Percentiles rank a stretch among this genome's conserved stretches.
Conservation (phyloP, 768 basidiomycete genomes). For the Pleurotus tuoliensis region DNA sequence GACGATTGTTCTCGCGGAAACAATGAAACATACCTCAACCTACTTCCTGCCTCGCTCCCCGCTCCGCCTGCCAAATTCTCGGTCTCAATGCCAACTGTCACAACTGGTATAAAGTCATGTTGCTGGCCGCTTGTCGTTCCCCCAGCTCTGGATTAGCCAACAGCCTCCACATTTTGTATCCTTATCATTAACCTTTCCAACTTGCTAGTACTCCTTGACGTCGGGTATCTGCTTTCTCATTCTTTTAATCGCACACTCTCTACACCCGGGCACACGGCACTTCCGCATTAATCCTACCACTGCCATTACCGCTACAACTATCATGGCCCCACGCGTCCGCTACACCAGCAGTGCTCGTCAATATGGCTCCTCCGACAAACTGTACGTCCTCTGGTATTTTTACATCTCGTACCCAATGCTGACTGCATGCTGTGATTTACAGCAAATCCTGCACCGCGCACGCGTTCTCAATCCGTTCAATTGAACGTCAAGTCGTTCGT, state of each 20-base stretch:
- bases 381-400: not conserved
- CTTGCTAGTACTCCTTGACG: not conserved
- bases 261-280: not conserved
- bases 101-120: slow-evolving; percentile 1
- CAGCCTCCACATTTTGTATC: not conserved
- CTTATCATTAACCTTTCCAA: not conserved
- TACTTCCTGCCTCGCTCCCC: not conserved
- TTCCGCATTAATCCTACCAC: not conserved
- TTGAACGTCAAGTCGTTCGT: slow-evolving; percentile 7
- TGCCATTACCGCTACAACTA: not conserved
- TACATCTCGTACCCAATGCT: not conserved
- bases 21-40: not conserved
- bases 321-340: slow-evolving; percentile 4
- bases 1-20: slow-evolving; percentile 4
- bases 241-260: not conserved
- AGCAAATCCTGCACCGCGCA: not conserved
- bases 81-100: not conserved
- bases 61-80: not conserved
- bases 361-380: not conserved
- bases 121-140: not conserved
- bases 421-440: not conserved
- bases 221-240: slow-evolving; percentile 3
- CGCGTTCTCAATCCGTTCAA: not conserved
- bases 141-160: slow-evolving; percentile 8
- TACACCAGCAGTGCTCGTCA: not conserved